Evolutionary conservation across 2,329 filamentous ascomycete species (phyloP), one percentile per base, ranked within the genome.

Genomic region (Fonsecaea pugnacius): DNA sequence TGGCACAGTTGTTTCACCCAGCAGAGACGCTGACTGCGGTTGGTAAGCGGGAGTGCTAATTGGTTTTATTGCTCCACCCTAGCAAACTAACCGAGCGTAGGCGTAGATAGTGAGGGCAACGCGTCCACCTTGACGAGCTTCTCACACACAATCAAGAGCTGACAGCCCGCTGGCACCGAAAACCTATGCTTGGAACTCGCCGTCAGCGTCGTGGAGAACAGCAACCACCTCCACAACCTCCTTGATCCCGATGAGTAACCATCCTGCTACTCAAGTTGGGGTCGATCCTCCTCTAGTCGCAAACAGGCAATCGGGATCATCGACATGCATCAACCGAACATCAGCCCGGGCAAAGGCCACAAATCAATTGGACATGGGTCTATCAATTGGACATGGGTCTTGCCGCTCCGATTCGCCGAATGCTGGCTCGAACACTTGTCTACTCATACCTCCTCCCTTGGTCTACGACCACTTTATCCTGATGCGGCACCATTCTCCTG

Each of bases 201-300:
- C 18, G 8, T 30, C 21, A 27, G 3, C 21, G 6, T 18, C 5
- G 5, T n/a, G 6, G 16, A 3, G n/a, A 14, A 7, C 9, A 3
- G 18, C 16, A 18, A 43, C 6, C 16, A 18, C 7, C 43, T 48
- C 3, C 35, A 38, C 35, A 35, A 14, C n/a, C 16, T 38, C 53
- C n/a, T 55, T n/a, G 21, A 27, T 27, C 12, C 40, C 14, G 57
- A 59, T 59, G 30, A 59, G 30, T 59, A 59, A 59, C 51, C 57
- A 59, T 12, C 27, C 27, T 30, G 27, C 27, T 30, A 5, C 27
- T 53, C 5, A 21, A n/a, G 30, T 8, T 12, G 4, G 12, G 16
- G 3, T 14, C 35, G n/a, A 14, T 7, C 18, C 56, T 48, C 8
- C 4, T 14, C 35, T 18, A 4, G 9, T n/a, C 32, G 40, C 48